Percentiles rank a stretch among this genome's conserved stretches.
phyloP scores from a whole-genome alignment of 163 green algal genomes.

The Chlorella variabilis region DNA sequence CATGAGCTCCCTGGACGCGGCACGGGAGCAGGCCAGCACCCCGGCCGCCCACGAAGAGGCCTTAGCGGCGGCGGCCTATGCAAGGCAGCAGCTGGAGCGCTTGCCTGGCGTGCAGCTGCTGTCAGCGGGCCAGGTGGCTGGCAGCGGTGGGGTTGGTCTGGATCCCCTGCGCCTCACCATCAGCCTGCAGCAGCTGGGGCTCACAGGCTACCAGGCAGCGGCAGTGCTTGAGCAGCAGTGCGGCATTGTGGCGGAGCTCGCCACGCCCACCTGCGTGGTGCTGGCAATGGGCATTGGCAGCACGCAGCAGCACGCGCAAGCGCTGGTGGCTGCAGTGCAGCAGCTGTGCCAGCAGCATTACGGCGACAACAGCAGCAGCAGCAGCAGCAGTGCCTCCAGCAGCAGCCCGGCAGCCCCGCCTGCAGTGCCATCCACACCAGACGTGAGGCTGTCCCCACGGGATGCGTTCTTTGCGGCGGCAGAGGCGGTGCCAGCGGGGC shows the following conservation, averaged over 20 bases:
- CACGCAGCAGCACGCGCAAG: conserved; percentile 50
- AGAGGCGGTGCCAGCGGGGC: conserved; percentile 43
- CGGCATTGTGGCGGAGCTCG: conserved; percentile 79
- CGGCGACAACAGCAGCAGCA: background rate
- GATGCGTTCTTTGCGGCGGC: conserved; percentile 70
- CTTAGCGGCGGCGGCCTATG: conserved; percentile 50
- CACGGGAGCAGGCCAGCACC: conserved; percentile 55
- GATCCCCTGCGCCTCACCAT: conserved; percentile 85
- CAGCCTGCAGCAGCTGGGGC: conserved; percentile 44
- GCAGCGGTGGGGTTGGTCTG: conserved; percentile 19
- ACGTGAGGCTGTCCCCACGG: conserved; percentile 56
- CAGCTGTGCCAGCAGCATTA: conserved; percentile 31
- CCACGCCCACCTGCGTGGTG: conserved; percentile 72
- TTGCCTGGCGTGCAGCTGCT: conserved; percentile 36
- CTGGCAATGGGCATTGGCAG: conserved; percentile 80
- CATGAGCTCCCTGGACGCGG: conserved; percentile 89
- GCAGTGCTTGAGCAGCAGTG: conserved; percentile 64
- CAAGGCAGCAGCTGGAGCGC: conserved; percentile 19
- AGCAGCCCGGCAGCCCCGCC: background rate
- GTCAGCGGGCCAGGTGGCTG: background rate
- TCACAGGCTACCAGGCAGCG: conserved; percentile 68
- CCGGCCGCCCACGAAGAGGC: conserved; percentile 41
- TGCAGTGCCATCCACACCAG: background rate
- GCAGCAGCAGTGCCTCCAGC: background rate
- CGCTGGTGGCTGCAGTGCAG: conserved; percentile 58